Base-by-base conservation (phyloP, 2,329 filamentous ascomycete genomes). In the Zasmidium citrigriseum region DNA sequence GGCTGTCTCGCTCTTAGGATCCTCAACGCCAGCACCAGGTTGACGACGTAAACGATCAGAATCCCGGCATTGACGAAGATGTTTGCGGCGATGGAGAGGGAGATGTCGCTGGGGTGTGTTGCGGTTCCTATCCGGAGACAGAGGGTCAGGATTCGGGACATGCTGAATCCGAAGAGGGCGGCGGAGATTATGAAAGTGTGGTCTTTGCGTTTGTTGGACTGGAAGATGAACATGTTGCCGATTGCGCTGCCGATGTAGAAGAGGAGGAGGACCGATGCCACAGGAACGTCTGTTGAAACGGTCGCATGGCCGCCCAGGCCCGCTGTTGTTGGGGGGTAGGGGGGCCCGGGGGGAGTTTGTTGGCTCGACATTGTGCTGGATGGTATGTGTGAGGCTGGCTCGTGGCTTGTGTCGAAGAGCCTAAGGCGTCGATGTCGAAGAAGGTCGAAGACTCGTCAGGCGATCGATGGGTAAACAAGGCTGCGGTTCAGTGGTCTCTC, bases 141-240 rank as follows among this genome's bases (percentile, higher is more conserved):
- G 45, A 70, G 74, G 4, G 78, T 79, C 11, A 73, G 51, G 14
- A 78, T 69, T 21, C 78, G 71, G 10, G 76, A 71, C 70, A 78
- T 76, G 63, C 75, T 78, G 66, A 80, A 80, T 2, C 70, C 70
- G 49, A 79, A 78, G 2, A 80, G 65, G 55, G 76, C 65, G 14
- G 66, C 59, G 29, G 69, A 75, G 54, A 77, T 66, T 7, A 78
- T 44, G 54, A 80, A 80, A 22, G 76, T 77, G 62, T 79, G 76
- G 1, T 69, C 70, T 52, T 68, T 64, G 48, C 48, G 54, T 27
- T 66, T 62, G 61, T 80, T 80, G 25, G 65, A 59, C 60, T 72
- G 71, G 57, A 78, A 75, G 27, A 77, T 75, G 2, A 68, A 71
- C 73, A 79, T 77, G 61, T 80, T 75, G 4, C 68, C 65, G 7